Conservation (phyloP, 169 alveolate genomes). For the Babesia gibsoni region DNA sequence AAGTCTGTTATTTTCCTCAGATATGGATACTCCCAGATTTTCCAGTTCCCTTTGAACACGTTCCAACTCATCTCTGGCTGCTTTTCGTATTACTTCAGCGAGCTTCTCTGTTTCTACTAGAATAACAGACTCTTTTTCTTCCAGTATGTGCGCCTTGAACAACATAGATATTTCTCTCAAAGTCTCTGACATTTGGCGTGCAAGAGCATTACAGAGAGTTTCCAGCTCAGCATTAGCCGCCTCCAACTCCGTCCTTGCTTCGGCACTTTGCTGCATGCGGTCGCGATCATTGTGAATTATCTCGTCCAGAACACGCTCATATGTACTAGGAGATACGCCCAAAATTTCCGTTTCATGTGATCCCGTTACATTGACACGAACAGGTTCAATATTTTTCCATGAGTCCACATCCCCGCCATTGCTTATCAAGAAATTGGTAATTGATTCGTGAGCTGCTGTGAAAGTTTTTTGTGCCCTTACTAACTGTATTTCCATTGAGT, state of each 20-base stretch:
- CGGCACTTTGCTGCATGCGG: constrained; percentile 1
- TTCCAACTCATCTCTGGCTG: constrained; percentile 27
- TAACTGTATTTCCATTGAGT: background rate
- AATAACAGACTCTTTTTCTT: constrained; percentile 11
- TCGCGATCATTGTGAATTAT: constrained; percentile 18
- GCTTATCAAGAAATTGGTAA: constrained; percentile 23
- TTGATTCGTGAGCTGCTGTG: constrained; percentile 11
- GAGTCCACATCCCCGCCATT: constrained; percentile 26
- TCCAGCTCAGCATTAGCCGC: constrained; percentile 12
- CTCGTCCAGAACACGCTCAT: background rate
- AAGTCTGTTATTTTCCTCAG: background rate
- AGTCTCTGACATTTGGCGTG: constrained; percentile 13
- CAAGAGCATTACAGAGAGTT: background rate
- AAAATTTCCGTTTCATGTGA: constrained; percentile 8
- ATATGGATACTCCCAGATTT: background rate
- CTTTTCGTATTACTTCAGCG: constrained; percentile 9
- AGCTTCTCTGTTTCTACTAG: constrained; percentile 8
- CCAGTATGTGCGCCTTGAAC: constrained; percentile 2
- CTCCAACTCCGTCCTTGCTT: constrained; percentile 18
- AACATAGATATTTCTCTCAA: constrained; percentile 1
- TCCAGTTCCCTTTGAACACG: constrained; percentile 7
- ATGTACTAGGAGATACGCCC: background rate
- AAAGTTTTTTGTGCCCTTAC: constrained; percentile 9
- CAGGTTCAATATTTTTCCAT: constrained; percentile 3
- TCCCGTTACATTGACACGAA: background rate